Evolutionary conservation across 768 basidiomycete species (phyloP), one percentile per base, ranked within the genome.

Genomic region (Austroboletus festivus): DNA sequence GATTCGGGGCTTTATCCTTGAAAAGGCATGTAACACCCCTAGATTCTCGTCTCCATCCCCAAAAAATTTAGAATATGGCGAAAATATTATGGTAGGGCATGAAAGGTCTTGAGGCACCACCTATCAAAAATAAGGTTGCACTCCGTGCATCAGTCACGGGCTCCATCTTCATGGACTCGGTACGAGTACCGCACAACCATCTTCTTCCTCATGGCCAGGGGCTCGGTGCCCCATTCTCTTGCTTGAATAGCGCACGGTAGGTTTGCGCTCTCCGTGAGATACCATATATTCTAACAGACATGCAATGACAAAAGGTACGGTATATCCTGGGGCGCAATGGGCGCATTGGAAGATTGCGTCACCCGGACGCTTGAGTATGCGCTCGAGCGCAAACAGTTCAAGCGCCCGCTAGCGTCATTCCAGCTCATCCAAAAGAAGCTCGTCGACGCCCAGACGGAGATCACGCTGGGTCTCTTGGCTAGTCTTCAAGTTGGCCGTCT

Each of bases 391-490:
- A 79, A 85, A 40, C 95, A 98, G 68, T 98, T 98, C 73, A 76
- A 81, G 20, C 82, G 86, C 31, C 93, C 93, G 0, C 74, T 97
- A 3, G 94, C 91, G 2, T 87, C 88, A 5, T 98, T 95, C 82
- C 95, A 98, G 68, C 83, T 98, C n/a, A 78, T 97, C 16, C 94
- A 97, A 67, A 95, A 95, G 81, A 98, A 98, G 69, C 78, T 98
- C 15, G 93, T 87, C 3, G 93, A 97, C 55, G 93, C 95, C 12
- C 86, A 93, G 54, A 89, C 85, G 2, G 92, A 96, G 60, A 80
- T 83, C 9, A 80, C 86, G 1, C 73, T 94, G 12, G 91, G 93
- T 6, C 71, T 91, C 21, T 76, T 81, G 37, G 85, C 86, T 6
- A 85, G 82, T 55, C 67, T 88, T 24, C 89, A 89, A 62, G 86